Percentiles rank a stretch among this genome's conserved stretches.
These are phyloP conservation scores for Sporothrix humicola DNA, from an alignment of 2,329 filamentous ascomycete genomes.

Conservation along the genomic window DNA sequence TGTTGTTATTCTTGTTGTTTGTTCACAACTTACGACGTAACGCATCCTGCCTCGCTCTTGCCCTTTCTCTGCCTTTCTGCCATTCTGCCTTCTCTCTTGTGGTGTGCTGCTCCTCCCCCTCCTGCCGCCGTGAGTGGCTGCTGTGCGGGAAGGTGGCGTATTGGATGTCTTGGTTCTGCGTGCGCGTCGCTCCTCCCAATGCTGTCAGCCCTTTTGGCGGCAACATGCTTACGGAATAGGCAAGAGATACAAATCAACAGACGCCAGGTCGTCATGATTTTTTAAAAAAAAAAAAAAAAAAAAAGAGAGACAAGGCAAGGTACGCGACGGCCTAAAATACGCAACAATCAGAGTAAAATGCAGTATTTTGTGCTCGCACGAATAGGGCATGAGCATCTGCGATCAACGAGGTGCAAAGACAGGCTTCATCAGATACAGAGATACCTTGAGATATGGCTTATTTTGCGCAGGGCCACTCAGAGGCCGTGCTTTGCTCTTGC, in stretches of 20 bases:
- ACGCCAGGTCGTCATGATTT: not conserved
- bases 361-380: not conserved
- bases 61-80: not conserved
- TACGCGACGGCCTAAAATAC: slow-evolving; percentile 1
- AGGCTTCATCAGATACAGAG: not conserved
- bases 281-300: not conserved
- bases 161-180: slow-evolving; percentile 1
- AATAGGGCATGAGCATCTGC: not conserved
- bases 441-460: not conserved
- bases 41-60: not conserved
- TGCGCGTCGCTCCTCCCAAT: slow-evolving; percentile 11
- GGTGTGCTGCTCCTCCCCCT: slow-evolving; percentile 23
- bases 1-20: not conserved
- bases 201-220: not conserved
- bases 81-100: not conserved
- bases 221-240: not conserved
- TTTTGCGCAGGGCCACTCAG: slow-evolving; percentile 14
- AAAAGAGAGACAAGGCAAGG: not conserved
- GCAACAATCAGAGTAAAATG: not conserved
- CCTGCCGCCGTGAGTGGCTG: slow-evolving; percentile 24
- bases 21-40: not conserved
- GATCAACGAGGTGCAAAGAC: not conserved
- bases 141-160: slow-evolving; percentile 19
- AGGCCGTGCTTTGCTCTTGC: slow-evolving; percentile 6
- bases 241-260: slow-evolving; percentile 1